Evolutionary conservation across 2,329 filamentous ascomycete species (phyloP), one percentile per base, ranked within the genome.

Genomic region (Leptographium galeiforme): DNA sequence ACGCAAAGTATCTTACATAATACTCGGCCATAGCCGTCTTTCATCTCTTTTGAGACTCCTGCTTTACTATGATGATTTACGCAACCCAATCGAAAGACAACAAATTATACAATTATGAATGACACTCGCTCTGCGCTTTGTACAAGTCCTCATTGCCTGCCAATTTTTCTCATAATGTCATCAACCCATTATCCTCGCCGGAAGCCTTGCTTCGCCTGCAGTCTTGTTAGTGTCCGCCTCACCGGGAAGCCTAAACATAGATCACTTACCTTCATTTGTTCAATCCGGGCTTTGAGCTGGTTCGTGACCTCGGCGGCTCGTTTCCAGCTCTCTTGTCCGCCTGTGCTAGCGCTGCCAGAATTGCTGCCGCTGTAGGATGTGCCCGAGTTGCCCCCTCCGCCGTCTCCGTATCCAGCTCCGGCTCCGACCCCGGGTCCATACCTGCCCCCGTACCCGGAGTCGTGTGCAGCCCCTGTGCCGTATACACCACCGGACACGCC

Each of bases 281-380:
- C 93, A 68, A 98, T 98, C 66, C 93, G 82, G 51, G 91, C 89
- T 73, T 97, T 98, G 63, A 98, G 69, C 67, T 96, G 93, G 68
- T 90, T 96, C 53, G 93, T 98, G 55, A 98, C 93, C 72, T 98
- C 93, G 2, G 93, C 93, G 18, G 93, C 93, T 61, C 93, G 78
- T 72, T 90, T 94, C 93, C 93, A 98, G 66, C 90, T 97, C 71
- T 98, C 93, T 18, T 84, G 82, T 1, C 82, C 82, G 48, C 82
- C 78, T 50, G 53, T 36, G 13, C 45, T 18, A 10, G 19, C 43
- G 33, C 40, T 19, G 51, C n/a, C 51, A 5, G 59, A 55, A 45
- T 56, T 58, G 30, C 58, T 41, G 4, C 38, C 19, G 53, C 53
- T 40, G 39, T 51, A 43, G 38, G 45, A 18, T 36, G 32, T 36